A percentile compares a stretch with the other conserved stretches of the same genome.
Evolutionary conservation across 139 green algal species (phyloP).

Genomic region (Chlorella sp.): DNA sequence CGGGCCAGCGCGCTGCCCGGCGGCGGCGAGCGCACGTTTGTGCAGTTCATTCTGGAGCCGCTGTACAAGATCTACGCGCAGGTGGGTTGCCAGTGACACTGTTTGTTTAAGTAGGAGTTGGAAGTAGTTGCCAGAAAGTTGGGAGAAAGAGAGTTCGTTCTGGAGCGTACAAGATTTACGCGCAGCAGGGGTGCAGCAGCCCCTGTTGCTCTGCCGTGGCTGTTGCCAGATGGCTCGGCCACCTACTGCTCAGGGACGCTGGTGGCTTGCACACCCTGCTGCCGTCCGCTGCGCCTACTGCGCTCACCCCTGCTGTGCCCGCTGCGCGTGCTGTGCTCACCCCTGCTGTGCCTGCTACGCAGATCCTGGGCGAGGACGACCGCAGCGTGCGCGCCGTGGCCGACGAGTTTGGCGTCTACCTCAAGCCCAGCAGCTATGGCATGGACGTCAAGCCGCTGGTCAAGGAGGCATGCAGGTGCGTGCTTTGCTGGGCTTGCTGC

Average conservation of each 20-base stretch:
- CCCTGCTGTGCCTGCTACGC: neutral
- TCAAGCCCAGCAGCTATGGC: slow-evolving; percentile 77
- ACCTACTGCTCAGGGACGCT: no score
- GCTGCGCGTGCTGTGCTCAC: neutral
- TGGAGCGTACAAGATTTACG: slow-evolving; percentile 86
- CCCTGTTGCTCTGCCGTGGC: no score
- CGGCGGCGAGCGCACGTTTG: slow-evolving; percentile 86
- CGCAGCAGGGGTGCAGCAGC: no score
- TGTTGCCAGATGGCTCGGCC: no score
- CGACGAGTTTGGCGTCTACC: slow-evolving; percentile 85
- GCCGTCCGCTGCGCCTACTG: no score
- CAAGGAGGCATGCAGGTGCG: slow-evolving; percentile 68
- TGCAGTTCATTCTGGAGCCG: slow-evolving; percentile 97
- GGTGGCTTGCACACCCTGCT: no score
- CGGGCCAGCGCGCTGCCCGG: slow-evolving; percentile 57
- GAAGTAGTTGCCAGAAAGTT: no score
- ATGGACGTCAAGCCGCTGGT: slow-evolving; percentile 94
- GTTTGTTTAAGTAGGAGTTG: no score
- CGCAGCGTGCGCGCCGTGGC: slow-evolving; percentile 65
- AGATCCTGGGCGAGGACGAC: slow-evolving; percentile 68
- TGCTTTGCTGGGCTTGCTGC: no score
- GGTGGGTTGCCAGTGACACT: no score
- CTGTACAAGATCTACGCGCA: slow-evolving; percentile 73
- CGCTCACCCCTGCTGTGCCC: no score
- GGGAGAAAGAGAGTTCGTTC: slow-evolving; percentile 85